phyloP scores from a whole-genome alignment of 225 moss, liverwort and hornwort genomes.

The Antitrichia curtipendula region DNA sequence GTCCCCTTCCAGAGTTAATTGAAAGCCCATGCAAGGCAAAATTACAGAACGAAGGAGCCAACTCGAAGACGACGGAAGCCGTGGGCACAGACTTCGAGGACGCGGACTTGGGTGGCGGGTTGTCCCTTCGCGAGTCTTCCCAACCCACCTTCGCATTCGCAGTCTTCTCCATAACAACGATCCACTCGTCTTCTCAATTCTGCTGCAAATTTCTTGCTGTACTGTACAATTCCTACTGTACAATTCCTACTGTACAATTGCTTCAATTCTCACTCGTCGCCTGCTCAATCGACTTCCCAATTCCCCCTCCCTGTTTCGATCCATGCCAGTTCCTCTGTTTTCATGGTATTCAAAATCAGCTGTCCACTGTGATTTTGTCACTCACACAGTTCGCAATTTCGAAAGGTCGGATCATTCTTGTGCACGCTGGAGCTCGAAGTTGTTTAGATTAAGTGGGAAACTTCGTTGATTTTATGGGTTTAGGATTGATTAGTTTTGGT shows the following conservation, averaged over 20 bases:
- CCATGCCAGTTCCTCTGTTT: background rate
- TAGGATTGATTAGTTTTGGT: background rate
- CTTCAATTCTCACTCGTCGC: background rate
- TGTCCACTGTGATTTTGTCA: background rate
- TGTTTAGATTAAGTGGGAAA: background rate
- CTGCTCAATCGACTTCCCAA: background rate
- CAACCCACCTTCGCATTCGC: background rate
- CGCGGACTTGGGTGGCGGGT: background rate
- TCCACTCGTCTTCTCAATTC: background rate
- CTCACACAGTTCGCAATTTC: background rate
- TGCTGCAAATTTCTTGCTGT: background rate
- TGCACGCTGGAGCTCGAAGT: background rate
- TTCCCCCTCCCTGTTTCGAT: background rate
- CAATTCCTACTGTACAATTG: background rate
- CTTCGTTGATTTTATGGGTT: too few species aligned
- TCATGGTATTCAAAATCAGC: background rate
- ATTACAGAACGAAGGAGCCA: background rate
- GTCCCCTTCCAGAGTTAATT: background rate
- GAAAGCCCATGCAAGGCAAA: background rate
- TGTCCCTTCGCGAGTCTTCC: background rate
- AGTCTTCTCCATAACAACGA: background rate
- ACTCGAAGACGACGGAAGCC: background rate
- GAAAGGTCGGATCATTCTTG: too few species aligned
- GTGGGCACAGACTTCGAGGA: background rate
- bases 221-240: too few species aligned